Percentiles rank a stretch among this genome's conserved stretches.
Evolutionary conservation across 345 rosid genomes (phyloP).

Genomic region (Euphorbia tirucalli): DNA sequence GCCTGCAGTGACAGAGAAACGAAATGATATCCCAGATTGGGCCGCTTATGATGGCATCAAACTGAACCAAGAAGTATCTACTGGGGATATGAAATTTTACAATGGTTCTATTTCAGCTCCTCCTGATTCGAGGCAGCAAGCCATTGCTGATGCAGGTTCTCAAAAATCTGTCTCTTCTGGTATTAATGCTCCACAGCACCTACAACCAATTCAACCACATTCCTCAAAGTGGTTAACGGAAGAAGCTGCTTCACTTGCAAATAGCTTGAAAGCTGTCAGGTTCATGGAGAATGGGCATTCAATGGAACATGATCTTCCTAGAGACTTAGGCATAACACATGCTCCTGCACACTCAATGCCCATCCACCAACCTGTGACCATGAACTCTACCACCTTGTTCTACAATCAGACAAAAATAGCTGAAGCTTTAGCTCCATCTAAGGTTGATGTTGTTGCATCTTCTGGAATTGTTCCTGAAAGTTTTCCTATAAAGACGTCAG

Average conservation of each 20-base stretch:
- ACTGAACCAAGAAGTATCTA: constrained; percentile 36
- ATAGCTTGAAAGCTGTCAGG: constrained; percentile 52
- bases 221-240: constrained; percentile 55
- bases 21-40: constrained; percentile 39
- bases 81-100: constrained; percentile 38
- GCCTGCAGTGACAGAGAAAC: constrained; percentile 67
- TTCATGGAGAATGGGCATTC: constrained; percentile 58
- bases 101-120: constrained; percentile 39
- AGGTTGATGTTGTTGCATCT: constrained; percentile 40
- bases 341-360: constrained; percentile 38
- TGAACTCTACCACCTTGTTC: constrained; percentile 32
- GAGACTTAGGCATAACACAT: constrained; percentile 36
- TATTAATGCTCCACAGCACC: constrained; percentile 37
- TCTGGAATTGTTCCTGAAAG: constrained; percentile 47
- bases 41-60: constrained; percentile 45
- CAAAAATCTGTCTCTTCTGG: constrained; percentile 44
- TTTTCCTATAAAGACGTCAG: constrained; percentile 38
- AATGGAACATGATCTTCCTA: constrained; percentile 48
- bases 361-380: constrained; percentile 41
- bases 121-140: constrained; percentile 40
- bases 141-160: constrained; percentile 37
- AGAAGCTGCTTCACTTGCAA: constrained; percentile 50
- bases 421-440: constrained; percentile 47
- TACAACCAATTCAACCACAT: constrained; percentile 44
- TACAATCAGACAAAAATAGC: constrained; percentile 44